A percentile compares a stretch with the other conserved stretches of the same genome.
phyloP scores from a whole-genome alignment of 148 eudicot genomes.

The Vaccinium darrowii region DNA sequence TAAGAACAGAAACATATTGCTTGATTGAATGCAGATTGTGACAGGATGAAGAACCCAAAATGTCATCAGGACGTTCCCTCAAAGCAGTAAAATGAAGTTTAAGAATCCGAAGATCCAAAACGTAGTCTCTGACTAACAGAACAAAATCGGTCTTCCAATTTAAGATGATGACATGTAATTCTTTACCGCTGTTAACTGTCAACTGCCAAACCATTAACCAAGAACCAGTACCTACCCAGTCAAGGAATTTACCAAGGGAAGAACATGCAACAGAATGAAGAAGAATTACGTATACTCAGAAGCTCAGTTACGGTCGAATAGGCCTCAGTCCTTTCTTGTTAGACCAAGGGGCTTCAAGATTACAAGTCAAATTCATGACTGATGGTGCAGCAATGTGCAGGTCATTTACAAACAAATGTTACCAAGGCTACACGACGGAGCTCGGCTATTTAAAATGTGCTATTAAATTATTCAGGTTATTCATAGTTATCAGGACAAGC shows the following conservation, averaged over 20 bases:
- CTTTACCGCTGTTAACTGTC: background rate
- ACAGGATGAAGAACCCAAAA: background rate
- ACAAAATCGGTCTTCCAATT: background rate
- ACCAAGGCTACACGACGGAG: background rate
- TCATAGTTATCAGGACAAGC: background rate
- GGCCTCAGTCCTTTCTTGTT: background rate
- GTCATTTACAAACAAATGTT: background rate
- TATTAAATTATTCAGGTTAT: background rate
- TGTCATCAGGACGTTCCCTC: background rate
- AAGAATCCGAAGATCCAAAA: conserved; percentile 1
- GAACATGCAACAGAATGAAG: background rate
- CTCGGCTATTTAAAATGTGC: background rate
- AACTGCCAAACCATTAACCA: background rate
- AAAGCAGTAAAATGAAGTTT: background rate
- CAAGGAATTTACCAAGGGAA: background rate
- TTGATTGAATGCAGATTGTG: background rate
- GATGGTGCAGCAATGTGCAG: background rate
- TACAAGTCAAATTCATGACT: background rate
- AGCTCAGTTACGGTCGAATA: background rate
- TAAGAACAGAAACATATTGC: background rate
- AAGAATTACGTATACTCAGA: background rate
- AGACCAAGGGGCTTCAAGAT: background rate
- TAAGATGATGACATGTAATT: background rate
- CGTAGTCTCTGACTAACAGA: background rate
- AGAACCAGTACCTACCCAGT: background rate